Conservation (phyloP, 192 early-diverging fungal species). For the Chytriomyces confervae region DNA sequence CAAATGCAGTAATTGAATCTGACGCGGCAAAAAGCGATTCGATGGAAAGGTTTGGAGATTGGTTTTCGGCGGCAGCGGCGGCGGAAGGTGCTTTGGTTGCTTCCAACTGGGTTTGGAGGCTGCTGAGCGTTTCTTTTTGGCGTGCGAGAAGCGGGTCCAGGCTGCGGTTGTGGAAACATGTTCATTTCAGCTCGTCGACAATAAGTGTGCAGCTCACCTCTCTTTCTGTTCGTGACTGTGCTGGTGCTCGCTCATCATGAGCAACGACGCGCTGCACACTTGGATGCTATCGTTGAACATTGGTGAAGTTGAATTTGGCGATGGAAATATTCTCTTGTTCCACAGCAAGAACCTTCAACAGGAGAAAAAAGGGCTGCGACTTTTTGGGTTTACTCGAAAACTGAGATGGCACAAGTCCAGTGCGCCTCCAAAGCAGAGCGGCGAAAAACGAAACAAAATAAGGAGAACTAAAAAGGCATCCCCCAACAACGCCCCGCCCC, state of each 20-base stretch:
- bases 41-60: not conserved
- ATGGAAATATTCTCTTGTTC: not conserved
- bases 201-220: not conserved
- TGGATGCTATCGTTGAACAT: no score
- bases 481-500: not conserved
- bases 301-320: no score
- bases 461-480: not conserved
- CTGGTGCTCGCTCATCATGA: not conserved
- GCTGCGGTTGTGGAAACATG: not conserved
- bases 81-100: not conserved
- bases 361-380: no score
- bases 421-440: not conserved
- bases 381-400: no score
- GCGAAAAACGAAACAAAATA: not conserved
- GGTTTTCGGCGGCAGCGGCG: not conserved
- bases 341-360: not conserved
- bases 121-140: not conserved
- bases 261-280: not conserved
- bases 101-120: not conserved
- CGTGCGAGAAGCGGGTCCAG: not conserved
- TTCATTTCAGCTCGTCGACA: not conserved
- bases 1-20: no score
- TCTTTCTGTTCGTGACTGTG: not conserved
- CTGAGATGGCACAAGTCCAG: conserved; percentile 34
- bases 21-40: no score